Conservation (phyloP, 495 filamentous ascomycete species). For the Penicillium samsonianum region DNA sequence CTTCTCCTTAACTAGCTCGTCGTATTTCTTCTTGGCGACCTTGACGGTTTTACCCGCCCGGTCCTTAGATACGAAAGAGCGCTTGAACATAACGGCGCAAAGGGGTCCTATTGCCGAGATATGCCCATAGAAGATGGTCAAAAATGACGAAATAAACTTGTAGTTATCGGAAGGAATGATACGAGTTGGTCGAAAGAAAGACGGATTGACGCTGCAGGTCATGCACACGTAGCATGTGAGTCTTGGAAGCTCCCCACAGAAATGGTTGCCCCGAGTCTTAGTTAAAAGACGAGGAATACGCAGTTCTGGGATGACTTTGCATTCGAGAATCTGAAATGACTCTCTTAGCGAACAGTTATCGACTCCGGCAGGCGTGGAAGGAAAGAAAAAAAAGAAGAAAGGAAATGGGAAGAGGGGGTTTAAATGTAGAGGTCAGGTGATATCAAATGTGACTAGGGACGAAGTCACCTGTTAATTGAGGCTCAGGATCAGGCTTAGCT, state of each 20-base stretch:
- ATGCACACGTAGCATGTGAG: conserved; percentile 38
- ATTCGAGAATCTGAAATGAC: conserved; percentile 31
- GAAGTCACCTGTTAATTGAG: conserved; percentile 8
- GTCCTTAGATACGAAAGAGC: conserved; percentile 74
- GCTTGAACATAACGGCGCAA: conserved; percentile 74
- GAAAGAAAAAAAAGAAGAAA: conserved; percentile 16
- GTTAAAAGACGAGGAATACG: conserved; percentile 27
- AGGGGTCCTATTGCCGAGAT: conserved; percentile 2
- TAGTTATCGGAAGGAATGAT: conserved; percentile 38
- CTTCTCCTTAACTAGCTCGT: conserved; percentile 73
- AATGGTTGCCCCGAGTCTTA: conserved; percentile 26
- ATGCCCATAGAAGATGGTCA: conserved; percentile 13
- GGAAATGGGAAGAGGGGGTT: conserved; percentile 31
- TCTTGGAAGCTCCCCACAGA: conserved; percentile 40
- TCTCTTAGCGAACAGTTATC: conserved; percentile 36
- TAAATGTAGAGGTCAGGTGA: conserved; percentile 33
- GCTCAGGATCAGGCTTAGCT: conserved; percentile 4
- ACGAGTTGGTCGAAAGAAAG: conserved; percentile 38
- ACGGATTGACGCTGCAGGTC: conserved; percentile 41
- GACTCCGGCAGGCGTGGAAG: conserved; percentile 43
- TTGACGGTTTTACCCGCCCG: conserved; percentile 78
- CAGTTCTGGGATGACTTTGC: conserved; percentile 31
- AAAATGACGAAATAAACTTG: conserved; percentile 29
- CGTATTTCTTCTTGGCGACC: conserved; percentile 68
- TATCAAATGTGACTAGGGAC: conserved; percentile 19